phyloP scores from a whole-genome alignment of 1,284 basidiomycete genomes.

The Coniophora puteana region DNA sequence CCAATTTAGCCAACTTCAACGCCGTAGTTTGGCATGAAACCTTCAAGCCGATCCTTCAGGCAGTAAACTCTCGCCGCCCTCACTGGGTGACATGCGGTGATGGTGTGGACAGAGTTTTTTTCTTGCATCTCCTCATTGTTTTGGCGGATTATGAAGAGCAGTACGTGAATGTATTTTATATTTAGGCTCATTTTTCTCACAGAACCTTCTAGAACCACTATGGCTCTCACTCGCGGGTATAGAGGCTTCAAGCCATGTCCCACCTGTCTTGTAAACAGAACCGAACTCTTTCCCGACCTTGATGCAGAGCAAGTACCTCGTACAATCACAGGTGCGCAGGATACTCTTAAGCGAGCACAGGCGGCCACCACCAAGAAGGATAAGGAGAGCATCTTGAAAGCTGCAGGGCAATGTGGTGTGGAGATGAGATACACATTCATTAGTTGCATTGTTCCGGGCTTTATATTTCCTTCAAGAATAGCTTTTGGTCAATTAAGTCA shows the following conservation, averaged over 20 bases:
- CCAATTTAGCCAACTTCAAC: constrained; percentile 29
- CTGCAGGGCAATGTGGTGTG: neutral
- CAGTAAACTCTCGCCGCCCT: constrained; percentile 8
- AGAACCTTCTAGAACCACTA: constrained; percentile 7
- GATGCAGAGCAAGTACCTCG: neutral
- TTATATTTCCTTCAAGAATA: constrained; percentile 10
- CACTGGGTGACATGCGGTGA: constrained; percentile 8
- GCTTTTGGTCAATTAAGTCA: neutral
- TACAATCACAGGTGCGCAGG: constrained; percentile 1
- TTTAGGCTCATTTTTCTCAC: constrained; percentile 4
- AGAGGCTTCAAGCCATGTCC: constrained; percentile 10
- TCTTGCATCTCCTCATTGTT: constrained; percentile 13
- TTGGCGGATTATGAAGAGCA: constrained; percentile 19
- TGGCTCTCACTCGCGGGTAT: constrained; percentile 8
- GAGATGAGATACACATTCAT: too few species aligned
- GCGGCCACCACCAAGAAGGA: neutral
- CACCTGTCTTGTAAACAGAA: constrained; percentile 6
- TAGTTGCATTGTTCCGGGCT: neutral
- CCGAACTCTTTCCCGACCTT: neutral
- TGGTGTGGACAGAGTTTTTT: constrained; percentile 1
- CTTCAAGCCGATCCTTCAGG: constrained; percentile 12
- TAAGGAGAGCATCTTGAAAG: constrained; percentile 4
- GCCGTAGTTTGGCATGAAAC: constrained; percentile 24
- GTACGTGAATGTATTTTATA: too few species aligned
- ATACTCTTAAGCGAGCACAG: neutral